Conservation (phyloP, 768 basidiomycete species). For the Lentinula guzmanii region DNA sequence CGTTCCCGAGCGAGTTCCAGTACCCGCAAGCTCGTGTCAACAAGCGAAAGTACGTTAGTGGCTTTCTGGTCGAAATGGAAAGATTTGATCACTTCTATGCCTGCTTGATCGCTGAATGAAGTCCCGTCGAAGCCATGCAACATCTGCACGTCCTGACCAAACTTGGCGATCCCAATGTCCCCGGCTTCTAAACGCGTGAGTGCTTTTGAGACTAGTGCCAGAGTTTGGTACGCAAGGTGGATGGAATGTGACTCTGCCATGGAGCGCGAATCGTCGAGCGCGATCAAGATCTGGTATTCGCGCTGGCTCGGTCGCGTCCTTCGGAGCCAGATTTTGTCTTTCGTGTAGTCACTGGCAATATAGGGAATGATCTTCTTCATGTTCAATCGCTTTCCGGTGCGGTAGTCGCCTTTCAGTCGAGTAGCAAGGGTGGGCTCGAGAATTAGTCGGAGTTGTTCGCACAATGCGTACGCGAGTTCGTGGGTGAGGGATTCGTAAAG, state of each 20-base stretch:
- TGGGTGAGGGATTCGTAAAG: slow-evolving; percentile 87
- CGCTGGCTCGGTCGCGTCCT: slow-evolving; percentile 90
- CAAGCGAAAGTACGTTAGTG: slow-evolving; percentile 79
- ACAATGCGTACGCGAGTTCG: slow-evolving; percentile 85
- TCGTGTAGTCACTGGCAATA: slow-evolving; percentile 98
- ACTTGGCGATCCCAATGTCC: slow-evolving; percentile 88
- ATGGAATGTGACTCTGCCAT: slow-evolving; percentile 93
- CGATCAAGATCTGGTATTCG: slow-evolving; percentile 92
- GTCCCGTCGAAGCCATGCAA: slow-evolving; percentile 83
- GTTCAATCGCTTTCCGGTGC: slow-evolving; percentile 94
- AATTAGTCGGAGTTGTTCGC: slow-evolving; percentile 95
- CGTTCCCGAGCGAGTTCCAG: slow-evolving; percentile 75
- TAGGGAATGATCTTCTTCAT: slow-evolving; percentile 99
- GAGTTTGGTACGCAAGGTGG: slow-evolving; percentile 90
- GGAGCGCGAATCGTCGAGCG: slow-evolving; percentile 93
- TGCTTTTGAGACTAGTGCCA: slow-evolving; percentile 88
- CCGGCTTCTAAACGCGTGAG: slow-evolving; percentile 90
- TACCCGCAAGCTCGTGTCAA: slow-evolving; percentile 71
- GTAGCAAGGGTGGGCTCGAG: slow-evolving; percentile 94
- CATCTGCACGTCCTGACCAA: slow-evolving; percentile 84
- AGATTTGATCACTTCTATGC: slow-evolving; percentile 71
- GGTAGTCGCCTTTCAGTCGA: slow-evolving; percentile 92
- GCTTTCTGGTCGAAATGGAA: slow-evolving; percentile 89
- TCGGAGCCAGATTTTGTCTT: slow-evolving; percentile 98
- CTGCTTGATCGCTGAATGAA: slow-evolving; percentile 75